Percentiles rank a stretch among this genome's conserved stretches.
Conservation (phyloP, 345 rosid genomes). For the Bruguiera parviflora region DNA sequence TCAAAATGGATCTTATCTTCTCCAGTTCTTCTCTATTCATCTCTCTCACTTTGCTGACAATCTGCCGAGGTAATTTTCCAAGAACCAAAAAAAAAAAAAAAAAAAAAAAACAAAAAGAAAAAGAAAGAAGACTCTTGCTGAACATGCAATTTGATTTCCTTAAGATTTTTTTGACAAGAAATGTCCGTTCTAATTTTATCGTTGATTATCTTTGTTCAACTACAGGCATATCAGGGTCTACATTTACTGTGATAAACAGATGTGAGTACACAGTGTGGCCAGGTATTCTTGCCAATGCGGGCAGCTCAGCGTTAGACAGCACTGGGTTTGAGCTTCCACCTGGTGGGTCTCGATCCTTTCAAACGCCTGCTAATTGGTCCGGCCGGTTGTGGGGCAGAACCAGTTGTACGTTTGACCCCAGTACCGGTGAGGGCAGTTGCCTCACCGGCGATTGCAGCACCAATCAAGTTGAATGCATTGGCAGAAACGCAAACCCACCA, state of each 20-base stretch:
- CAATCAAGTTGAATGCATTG: conserved; percentile 23
- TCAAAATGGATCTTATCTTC: conserved; percentile 25
- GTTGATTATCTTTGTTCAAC: neutral
- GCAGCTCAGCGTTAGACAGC: conserved; percentile 19
- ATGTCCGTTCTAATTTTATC: neutral
- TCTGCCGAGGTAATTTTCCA: conserved; percentile 32
- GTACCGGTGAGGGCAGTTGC: conserved; percentile 25
- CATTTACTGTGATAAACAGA: conserved; percentile 26
- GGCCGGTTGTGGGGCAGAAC: conserved; percentile 36
- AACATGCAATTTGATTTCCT: too few species aligned
- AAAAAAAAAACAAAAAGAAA: too few species aligned
- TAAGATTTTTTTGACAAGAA: too few species aligned
- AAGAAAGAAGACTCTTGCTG: too few species aligned
- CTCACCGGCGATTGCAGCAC: conserved; percentile 26
- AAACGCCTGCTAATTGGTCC: conserved; percentile 27
- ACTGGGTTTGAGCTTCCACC: conserved; percentile 28
- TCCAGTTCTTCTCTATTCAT: conserved; percentile 12
- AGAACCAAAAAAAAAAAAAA: too few species aligned
- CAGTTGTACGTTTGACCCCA: conserved; percentile 25
- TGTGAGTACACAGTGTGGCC: conserved; percentile 33
- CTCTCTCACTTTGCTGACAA: conserved; percentile 28
- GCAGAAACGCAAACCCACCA: conserved; percentile 28
- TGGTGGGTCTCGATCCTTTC: conserved; percentile 23
- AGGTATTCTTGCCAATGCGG: conserved; percentile 31
- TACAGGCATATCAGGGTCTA: conserved; percentile 17